These are phyloP conservation scores for Cladosporium sphaerospermum DNA, from an alignment of 2,329 filamentous ascomycete species.

Conservation along the genomic window DNA sequence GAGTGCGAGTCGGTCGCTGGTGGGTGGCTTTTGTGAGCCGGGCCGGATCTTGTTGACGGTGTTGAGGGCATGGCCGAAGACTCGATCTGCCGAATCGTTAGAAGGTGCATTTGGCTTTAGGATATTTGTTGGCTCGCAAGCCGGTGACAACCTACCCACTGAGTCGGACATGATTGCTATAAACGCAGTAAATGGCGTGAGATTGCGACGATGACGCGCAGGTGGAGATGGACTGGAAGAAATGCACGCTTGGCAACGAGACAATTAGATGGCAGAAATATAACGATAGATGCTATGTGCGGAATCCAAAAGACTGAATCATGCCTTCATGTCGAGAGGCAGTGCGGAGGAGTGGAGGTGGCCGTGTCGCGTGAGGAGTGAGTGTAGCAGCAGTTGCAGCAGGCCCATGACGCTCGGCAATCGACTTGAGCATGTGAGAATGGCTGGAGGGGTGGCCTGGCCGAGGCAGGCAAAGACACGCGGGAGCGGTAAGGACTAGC, in stretches of 20 bases:
- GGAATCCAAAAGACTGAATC: no score
- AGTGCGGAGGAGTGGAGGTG: neutral
- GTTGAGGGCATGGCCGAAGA: slow-evolving; percentile 98
- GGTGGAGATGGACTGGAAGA: neutral
- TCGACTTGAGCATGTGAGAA: neutral
- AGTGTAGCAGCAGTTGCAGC: neutral
- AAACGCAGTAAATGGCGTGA: neutral
- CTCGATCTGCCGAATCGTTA: slow-evolving; percentile 62
- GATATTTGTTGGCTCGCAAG: neutral
- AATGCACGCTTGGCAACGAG: no score
- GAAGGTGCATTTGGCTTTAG: neutral
- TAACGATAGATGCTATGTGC: no score
- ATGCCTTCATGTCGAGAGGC: neutral
- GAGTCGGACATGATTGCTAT: slow-evolving; percentile 5
- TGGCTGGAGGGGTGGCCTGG: neutral
- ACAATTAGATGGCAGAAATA: no score
- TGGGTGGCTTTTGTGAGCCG: slow-evolving; percentile 80
- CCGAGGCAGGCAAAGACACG: neutral
- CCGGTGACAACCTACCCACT: neutral
- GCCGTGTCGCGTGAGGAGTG: neutral
- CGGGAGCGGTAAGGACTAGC: neutral
- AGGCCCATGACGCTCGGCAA: neutral
- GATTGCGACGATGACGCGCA: neutral
- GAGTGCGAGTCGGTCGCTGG: slow-evolving; percentile 76
- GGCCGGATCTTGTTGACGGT: slow-evolving; percentile 98